phyloP scores from a whole-genome alignment of 768 basidiomycete genomes.

The Vishniacozyma victoriae region DNA sequence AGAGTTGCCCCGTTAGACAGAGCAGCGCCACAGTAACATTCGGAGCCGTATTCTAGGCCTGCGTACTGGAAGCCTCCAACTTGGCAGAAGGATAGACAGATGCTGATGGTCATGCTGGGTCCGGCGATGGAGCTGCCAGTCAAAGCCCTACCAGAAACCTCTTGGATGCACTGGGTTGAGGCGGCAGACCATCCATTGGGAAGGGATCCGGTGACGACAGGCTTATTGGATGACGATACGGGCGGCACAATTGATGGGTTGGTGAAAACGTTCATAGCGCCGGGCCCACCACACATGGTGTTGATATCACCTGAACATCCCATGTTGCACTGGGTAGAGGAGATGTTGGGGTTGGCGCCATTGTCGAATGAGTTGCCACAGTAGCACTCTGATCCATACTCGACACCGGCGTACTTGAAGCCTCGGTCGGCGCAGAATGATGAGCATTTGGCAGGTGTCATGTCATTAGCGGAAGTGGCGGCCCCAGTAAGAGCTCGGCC shows the following conservation, averaged over 20 bases:
- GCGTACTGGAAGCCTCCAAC: conserved; percentile 18
- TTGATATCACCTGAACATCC: conserved; percentile 8
- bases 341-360: conserved; percentile 8
- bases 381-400: conserved; percentile 12
- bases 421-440: conserved; percentile 9
- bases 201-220: conserved; percentile 9
- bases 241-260: conserved; percentile 3
- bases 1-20: conserved; percentile 29
- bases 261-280: conserved; percentile 20
- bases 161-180: conserved; percentile 11
- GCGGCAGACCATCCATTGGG: conserved; percentile 17
- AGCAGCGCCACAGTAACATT: conserved; percentile 39
- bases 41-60: conserved; percentile 29
- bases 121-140: conserved; percentile 14
- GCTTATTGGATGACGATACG: conserved; percentile 6
- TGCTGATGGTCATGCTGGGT: conserved; percentile 15
- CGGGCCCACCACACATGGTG: conserved; percentile 21
- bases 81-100: conserved; percentile 22
- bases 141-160: conserved; percentile 16
- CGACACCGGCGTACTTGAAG: conserved; percentile 6
- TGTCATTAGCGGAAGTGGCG: conserved; percentile 12
- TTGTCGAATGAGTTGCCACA: conserved; percentile 6
- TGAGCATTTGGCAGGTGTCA: conserved; percentile 21
- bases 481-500: conserved; percentile 17
- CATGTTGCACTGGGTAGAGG: conserved; percentile 11